Percentiles rank a stretch among this genome's conserved stretches.
Conservation (phyloP, 169 alveolate species). For the Plasmodium knowlesi region DNA sequence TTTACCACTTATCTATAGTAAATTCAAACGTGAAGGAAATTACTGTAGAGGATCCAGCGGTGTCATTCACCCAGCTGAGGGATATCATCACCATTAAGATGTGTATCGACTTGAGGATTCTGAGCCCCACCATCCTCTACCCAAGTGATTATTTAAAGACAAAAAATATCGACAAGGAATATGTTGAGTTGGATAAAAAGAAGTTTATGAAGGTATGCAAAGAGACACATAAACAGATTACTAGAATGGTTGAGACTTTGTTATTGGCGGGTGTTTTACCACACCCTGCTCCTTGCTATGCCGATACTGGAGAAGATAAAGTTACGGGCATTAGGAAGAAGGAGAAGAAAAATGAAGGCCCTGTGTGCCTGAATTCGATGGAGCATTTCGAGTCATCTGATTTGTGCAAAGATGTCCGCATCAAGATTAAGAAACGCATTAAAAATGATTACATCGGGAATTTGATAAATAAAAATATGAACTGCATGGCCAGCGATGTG, state of each 20-base stretch:
- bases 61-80: conserved; percentile 81
- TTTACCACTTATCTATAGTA: conserved; percentile 80
- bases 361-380: conserved; percentile 13
- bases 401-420: conserved; percentile 52
- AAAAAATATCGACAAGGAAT: conserved; percentile 47
- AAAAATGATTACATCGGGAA: conserved; percentile 49
- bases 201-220: conserved; percentile 55
- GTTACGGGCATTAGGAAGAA: not conserved
- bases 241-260: conserved; percentile 48
- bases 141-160: conserved; percentile 58
- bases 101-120: conserved; percentile 65
- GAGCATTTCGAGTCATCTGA: conserved; percentile 60
- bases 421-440: conserved; percentile 32
- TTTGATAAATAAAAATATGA: conserved; percentile 42
- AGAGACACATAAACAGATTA: conserved; percentile 68
- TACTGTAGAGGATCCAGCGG: conserved; percentile 88
- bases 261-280: conserved; percentile 60
- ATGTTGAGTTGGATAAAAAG: conserved; percentile 37
- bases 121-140: conserved; percentile 32
- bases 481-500: conserved; percentile 65
- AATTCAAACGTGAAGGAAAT: conserved; percentile 81
- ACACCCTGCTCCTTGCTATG: conserved; percentile 48
- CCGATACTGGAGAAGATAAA: conserved; percentile 35
- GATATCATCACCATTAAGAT: conserved; percentile 80
- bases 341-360: conserved; percentile 51